A percentile compares a stretch with the other conserved stretches of the same genome.
phyloP scores from a whole-genome alignment of 768 basidiomycete genomes.

The Tephrocybe rancida region DNA sequence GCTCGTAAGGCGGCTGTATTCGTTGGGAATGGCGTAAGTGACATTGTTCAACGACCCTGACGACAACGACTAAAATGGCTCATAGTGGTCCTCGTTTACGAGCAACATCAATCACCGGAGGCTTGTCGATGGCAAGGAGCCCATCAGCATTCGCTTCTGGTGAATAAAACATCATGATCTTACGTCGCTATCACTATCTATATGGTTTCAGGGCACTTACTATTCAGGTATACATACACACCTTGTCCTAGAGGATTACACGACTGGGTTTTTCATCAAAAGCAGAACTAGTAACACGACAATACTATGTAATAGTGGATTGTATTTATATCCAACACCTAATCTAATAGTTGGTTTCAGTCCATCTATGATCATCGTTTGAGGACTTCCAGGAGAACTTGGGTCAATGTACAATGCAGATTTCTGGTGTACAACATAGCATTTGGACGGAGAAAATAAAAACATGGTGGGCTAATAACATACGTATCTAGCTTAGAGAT shows the following conservation, averaged over 20 bases:
- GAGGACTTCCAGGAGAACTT: too few relatives aligned
- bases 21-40: conserved; percentile 42
- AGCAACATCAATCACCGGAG: conserved; percentile 40
- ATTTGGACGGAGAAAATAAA: conserved; percentile 2
- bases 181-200: conserved; percentile 1
- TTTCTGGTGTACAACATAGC: conserved; percentile 8
- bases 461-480: conserved; percentile 7
- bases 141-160: conserved; percentile 35
- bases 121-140: conserved; percentile 32
- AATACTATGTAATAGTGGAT: background rate
- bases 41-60: background rate
- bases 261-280: background rate
- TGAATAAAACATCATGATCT: conserved; percentile 10
- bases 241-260: too few relatives aligned
- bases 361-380: background rate
- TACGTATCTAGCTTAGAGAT: conserved; percentile 16
- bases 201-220: background rate
- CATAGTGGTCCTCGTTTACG: conserved; percentile 41
- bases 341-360: background rate
- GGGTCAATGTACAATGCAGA: too few relatives aligned
- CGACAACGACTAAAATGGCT: background rate
- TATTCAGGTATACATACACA: background rate
- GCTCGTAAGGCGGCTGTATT: conserved; percentile 39
- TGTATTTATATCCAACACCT: background rate
- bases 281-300: background rate